A percentile compares a stretch with the other conserved stretches of the same genome.
phyloP scores from a whole-genome alignment of 257 asterid genomes.

The Petunia axillaris region DNA sequence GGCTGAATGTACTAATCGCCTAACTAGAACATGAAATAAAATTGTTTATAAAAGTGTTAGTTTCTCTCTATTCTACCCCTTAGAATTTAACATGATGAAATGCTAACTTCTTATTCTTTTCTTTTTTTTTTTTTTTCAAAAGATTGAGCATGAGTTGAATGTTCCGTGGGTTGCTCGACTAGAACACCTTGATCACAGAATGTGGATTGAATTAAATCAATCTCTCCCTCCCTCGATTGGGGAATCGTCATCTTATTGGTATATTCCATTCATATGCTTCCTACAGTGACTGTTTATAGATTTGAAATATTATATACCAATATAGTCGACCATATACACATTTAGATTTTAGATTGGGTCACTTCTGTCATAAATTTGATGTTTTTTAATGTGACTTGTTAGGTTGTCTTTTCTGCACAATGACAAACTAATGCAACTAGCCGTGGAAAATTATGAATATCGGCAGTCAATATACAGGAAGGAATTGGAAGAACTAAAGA shows the following conservation, averaged over 20 bases:
- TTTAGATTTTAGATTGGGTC: not conserved
- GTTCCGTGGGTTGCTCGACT: constrained; percentile 61
- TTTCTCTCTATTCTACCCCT: no score
- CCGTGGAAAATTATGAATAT: constrained; percentile 49
- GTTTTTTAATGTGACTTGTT: not conserved
- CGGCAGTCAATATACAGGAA: constrained; percentile 46
- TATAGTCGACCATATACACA: not conserved
- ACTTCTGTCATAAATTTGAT: no score
- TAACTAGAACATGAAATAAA: no score
- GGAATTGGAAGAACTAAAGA: constrained; percentile 60
- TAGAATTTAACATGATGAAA: not conserved
- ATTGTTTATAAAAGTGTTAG: no score
- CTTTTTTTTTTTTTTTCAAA: not conserved
- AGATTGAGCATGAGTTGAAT: constrained; percentile 58
- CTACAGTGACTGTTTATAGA: not conserved
- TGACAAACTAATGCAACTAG: constrained; percentile 54
- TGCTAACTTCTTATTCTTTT: not conserved
- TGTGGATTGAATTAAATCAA: constrained; percentile 60
- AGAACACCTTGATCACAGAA: constrained; percentile 61
- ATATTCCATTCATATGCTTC: no score
- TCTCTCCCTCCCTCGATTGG: constrained; percentile 38
- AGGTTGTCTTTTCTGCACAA: constrained; percentile 48
- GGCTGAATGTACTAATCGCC: no score
- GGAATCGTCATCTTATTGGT: constrained; percentile 55
- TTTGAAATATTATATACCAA: not conserved